Evolutionary conservation across 2,329 filamentous ascomycete genomes (phyloP).

Genomic region (Diaporthe ampelina): DNA sequence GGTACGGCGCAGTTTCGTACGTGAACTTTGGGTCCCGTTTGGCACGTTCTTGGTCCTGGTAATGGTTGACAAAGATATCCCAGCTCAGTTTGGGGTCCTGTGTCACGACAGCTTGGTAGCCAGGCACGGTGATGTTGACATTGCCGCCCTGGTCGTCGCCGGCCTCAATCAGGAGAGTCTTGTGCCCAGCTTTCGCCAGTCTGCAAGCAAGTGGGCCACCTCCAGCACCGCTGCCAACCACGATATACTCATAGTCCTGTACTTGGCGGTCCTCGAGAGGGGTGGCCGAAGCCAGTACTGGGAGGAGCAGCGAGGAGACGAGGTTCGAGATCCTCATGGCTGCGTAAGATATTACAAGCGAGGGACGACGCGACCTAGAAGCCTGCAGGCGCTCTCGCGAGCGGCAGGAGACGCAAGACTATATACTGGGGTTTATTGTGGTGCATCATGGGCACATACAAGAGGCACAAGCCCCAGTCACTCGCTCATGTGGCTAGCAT

Average conservation of each 20-base stretch:
- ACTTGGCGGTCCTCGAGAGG: slow-evolving; percentile 25
- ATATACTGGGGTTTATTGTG: background rate
- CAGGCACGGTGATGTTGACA: slow-evolving; percentile 37
- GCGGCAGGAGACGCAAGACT: background rate
- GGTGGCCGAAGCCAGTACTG: slow-evolving; percentile 23
- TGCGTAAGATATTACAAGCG: background rate
- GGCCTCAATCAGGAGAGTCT: slow-evolving; percentile 34
- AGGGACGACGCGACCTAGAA: background rate
- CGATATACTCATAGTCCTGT: slow-evolving; percentile 36
- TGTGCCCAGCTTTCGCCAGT: slow-evolving; percentile 35
- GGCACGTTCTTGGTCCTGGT: slow-evolving; percentile 35
- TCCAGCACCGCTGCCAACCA: slow-evolving; percentile 38
- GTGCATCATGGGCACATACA: background rate
- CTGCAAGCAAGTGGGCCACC: slow-evolving; percentile 37
- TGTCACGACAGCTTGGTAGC: slow-evolving; percentile 35
- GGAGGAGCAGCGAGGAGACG: slow-evolving; percentile 11
- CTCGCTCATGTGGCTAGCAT: background rate
- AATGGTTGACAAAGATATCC: slow-evolving; percentile 41
- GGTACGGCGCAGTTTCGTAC: slow-evolving; percentile 20
- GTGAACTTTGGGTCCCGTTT: slow-evolving; percentile 38
- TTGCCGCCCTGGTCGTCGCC: slow-evolving; percentile 35
- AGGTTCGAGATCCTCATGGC: slow-evolving; percentile 19
- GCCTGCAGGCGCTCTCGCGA: too few relatives aligned
- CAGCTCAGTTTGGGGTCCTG: slow-evolving; percentile 35
- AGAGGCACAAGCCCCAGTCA: slow-evolving; percentile 15